A percentile compares a stretch with the other conserved stretches of the same genome.
These are phyloP conservation scores for Cucurbita argyrosperma DNA, from an alignment of 306 rosid species.

Conservation along the genomic window DNA sequence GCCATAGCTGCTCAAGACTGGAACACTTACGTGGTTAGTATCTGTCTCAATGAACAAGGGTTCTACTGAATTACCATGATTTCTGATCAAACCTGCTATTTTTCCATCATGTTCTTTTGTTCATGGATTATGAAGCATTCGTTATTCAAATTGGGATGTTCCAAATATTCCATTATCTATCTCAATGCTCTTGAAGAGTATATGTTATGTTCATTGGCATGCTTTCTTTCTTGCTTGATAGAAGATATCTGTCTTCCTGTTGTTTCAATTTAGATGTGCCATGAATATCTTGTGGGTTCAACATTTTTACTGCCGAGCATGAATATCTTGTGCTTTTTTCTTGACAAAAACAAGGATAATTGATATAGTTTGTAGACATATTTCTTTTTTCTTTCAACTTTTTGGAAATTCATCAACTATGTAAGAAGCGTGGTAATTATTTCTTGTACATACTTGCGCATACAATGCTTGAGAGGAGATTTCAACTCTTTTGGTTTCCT, in stretches of 20 bases:
- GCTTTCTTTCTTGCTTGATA: neutral
- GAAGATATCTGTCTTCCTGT: neutral
- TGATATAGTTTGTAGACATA: neutral
- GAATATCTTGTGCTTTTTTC: neutral
- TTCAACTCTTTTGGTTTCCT: neutral
- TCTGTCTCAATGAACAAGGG: neutral
- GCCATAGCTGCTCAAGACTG: conserved; percentile 50
- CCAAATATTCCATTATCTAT: neutral
- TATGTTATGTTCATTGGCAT: neutral
- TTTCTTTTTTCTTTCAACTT: neutral
- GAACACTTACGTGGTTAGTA: conserved; percentile 79
- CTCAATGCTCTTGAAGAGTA: neutral
- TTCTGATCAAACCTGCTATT: neutral
- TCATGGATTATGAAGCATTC: neutral
- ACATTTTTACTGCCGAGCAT: neutral
- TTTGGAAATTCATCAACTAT: neutral
- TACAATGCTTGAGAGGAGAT: neutral
- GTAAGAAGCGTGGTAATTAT: neutral
- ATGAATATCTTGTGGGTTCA: neutral
- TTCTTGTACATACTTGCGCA: neutral
- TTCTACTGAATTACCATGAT: neutral
- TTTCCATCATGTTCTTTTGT: neutral
- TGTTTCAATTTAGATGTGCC: neutral
- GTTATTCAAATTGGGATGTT: neutral
- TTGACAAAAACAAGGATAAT: neutral